phyloP scores from a whole-genome alignment of 1,284 basidiomycete species.

The Peniophora sp. region DNA sequence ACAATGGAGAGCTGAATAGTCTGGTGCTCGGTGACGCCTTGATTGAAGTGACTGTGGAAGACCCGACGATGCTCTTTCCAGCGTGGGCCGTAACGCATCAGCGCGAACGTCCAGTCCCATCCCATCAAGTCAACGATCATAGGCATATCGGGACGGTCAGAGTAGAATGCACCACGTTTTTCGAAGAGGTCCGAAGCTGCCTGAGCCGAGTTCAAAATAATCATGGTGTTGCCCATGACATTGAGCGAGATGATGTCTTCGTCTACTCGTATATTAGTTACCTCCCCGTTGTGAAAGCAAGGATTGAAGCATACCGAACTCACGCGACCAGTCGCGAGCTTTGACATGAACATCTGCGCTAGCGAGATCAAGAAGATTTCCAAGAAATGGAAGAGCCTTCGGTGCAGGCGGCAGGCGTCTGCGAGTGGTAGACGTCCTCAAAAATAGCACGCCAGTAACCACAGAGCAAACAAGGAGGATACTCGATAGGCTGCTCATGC shows the following conservation, averaged over 20 bases:
- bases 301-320: neutral
- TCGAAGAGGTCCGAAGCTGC: constrained; percentile 19
- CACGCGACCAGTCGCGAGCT: neutral
- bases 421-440: neutral
- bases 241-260: constrained; percentile 15
- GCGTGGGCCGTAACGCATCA: constrained; percentile 14
- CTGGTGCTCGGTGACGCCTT: constrained; percentile 8
- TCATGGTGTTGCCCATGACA: constrained; percentile 13
- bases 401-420: neutral
- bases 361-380: neutral
- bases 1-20: constrained; percentile 8
- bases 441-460: neutral
- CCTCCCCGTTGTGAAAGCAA: neutral
- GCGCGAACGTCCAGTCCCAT: constrained; percentile 13
- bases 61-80: constrained; percentile 15
- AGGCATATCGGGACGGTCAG: constrained; percentile 12
- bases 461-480: no score
- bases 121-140: constrained; percentile 15
- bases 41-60: constrained; percentile 12
- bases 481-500: no score
- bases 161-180: constrained; percentile 16
- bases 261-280: neutral
- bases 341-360: neutral
- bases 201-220: constrained; percentile 19
- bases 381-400: neutral